These are phyloP conservation scores for Ascochyta viciae-villosae DNA, from an alignment of 2,329 filamentous ascomycete genomes.

Conservation along the genomic window DNA sequence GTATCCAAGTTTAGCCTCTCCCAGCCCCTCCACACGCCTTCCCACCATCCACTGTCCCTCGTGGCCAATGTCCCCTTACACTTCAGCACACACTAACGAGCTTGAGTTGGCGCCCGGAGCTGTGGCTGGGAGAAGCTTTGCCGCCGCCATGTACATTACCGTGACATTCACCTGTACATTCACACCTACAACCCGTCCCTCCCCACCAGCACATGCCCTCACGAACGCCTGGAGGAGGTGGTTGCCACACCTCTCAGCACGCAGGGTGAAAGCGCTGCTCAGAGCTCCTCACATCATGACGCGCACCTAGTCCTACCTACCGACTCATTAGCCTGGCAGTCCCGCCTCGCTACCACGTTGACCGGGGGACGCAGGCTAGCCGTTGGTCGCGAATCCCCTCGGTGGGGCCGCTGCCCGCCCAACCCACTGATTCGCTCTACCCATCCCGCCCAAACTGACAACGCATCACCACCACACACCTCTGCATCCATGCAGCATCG, in stretches of 20 bases:
- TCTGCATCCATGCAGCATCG: neutral
- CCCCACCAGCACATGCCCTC: neutral
- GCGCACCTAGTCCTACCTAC: too few relatives aligned
- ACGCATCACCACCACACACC: conserved; percentile 29
- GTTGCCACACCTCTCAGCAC: too few relatives aligned
- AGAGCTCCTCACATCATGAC: too few relatives aligned
- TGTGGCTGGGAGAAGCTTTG: conserved; percentile 16
- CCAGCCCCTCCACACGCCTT: conserved; percentile 16
- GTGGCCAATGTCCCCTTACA: conserved; percentile 10
- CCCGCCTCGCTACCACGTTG: too few relatives aligned
- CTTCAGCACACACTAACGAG: conserved; percentile 2
- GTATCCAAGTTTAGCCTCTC: neutral
- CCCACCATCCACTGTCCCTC: conserved; percentile 3
- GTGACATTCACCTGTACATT: neutral
- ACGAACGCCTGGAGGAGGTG: too few relatives aligned
- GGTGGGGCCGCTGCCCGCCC: too few relatives aligned
- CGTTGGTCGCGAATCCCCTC: too few relatives aligned
- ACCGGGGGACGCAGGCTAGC: too few relatives aligned
- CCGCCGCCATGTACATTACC: neutral
- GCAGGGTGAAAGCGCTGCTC: too few relatives aligned
- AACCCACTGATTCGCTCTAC: too few relatives aligned
- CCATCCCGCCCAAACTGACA: conserved; percentile 18
- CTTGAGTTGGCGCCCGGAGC: conserved; percentile 7
- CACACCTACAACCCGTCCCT: neutral
- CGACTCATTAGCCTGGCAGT: too few relatives aligned